These are phyloP conservation scores for Pyrus hybrid DNA, from an alignment of 331 rosid species.

Conservation along the genomic window DNA sequence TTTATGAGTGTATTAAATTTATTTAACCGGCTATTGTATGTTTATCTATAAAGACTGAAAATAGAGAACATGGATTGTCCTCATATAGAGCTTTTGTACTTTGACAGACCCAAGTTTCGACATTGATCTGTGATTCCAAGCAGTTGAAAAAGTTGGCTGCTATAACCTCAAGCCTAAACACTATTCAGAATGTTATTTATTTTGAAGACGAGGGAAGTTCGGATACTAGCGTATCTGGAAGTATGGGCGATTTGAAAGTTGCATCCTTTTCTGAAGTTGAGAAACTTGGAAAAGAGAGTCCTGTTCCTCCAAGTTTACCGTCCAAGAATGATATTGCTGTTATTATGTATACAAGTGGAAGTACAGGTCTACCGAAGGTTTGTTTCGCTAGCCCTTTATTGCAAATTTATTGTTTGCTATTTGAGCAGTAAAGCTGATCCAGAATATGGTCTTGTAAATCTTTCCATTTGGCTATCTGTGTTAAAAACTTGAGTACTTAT, in stretches of 20 bases:
- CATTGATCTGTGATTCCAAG: conserved; percentile 75
- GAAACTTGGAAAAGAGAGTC: conserved; percentile 59
- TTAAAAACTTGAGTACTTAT: background rate
- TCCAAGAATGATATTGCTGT: conserved; percentile 63
- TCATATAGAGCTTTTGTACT: conserved; percentile 25
- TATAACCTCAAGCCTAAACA: conserved; percentile 49
- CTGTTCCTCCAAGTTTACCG: conserved; percentile 57
- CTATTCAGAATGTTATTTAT: conserved; percentile 52
- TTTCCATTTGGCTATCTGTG: background rate
- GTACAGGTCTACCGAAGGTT: conserved; percentile 96
- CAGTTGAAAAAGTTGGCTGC: conserved; percentile 63
- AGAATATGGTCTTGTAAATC: background rate
- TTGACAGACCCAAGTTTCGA: conserved; percentile 67
- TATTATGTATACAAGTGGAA: conserved; percentile 93
- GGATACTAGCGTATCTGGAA: conserved; percentile 25
- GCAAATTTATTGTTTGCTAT: conserved; percentile 12
- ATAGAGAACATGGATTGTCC: background rate
- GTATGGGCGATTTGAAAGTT: conserved; percentile 37
- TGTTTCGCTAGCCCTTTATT: conserved; percentile 16
- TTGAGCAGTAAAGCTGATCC: background rate
- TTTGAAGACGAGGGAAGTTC: conserved; percentile 54
- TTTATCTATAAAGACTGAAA: background rate
- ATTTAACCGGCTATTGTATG: conserved; percentile 6
- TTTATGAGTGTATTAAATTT: background rate
- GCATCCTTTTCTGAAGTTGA: conserved; percentile 65